These are phyloP conservation scores for Talaromyces islandicus DNA, from an alignment of 2,329 filamentous ascomycete species.

Conservation along the genomic window DNA sequence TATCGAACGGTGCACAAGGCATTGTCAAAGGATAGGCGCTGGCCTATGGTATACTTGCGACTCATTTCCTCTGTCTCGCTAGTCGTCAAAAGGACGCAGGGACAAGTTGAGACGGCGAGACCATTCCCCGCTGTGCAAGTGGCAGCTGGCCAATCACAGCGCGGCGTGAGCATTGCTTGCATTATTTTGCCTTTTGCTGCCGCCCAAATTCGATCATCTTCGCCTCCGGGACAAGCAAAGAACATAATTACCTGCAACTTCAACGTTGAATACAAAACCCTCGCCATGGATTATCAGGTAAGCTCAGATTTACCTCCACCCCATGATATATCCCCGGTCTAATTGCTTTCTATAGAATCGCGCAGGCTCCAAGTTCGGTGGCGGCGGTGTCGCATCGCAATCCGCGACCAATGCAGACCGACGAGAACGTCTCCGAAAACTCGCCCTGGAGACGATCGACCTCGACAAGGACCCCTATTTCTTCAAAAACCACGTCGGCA, in stretches of 20 bases:
- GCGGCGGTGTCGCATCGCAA: conserved; percentile 89
- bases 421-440: conserved; percentile 92
- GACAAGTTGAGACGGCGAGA: background rate
- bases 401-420: conserved; percentile 94
- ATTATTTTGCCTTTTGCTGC: conserved; percentile 9
- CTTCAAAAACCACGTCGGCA: conserved; percentile 99
- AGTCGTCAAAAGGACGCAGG: background rate
- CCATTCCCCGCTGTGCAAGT: background rate
- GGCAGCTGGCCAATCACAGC: conserved; percentile 7
- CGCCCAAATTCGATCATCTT: conserved; percentile 1
- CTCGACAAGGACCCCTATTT: conserved; percentile 99
- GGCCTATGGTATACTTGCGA: conserved; percentile 49
- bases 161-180: background rate
- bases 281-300: conserved; percentile 49
- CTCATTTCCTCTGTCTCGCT: conserved; percentile 19
- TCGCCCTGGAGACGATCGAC: conserved; percentile 97
- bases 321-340: background rate
- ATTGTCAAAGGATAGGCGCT: conserved; percentile 73
- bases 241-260: background rate
- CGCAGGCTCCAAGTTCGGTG: conserved; percentile 94
- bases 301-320: background rate
- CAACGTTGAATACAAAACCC: background rate
- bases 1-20: conserved; percentile 81
- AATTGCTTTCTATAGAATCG: conserved; percentile 62
- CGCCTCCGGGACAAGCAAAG: background rate